Evolutionary conservation across 2,329 filamentous ascomycete species (phyloP), one percentile per base, ranked within the genome.

Genomic region (Penicillium sp.): DNA sequence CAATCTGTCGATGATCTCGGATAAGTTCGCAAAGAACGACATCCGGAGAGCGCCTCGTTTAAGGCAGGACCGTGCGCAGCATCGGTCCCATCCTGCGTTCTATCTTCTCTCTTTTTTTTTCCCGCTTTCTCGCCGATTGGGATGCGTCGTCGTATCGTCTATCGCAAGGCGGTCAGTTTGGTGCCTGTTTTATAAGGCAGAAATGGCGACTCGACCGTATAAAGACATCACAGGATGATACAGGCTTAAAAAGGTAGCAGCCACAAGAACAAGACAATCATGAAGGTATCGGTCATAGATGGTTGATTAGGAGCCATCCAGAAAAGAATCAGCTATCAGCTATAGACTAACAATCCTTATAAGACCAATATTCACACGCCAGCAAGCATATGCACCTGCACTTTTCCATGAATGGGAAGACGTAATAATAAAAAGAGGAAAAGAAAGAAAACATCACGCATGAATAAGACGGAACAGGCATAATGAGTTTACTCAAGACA

Each of bases 401-500:
- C 50, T 58, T 56, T 53, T 53, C 48, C 45, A 48, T 48, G 55
- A 41, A 55, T 16, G 39, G 42, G 41, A 25, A 31, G 33, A 33
- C 31, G 33, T 25, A 44, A 38, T 46, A 40, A 44, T 46, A 35
- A 50, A 46, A 36, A 27, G 25, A 27, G 25, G 48, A 49, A 44
- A 40, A 43, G 51, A 54, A 49, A 41, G 33, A 49, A 47, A 55
- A 54, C 50, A 54, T 58, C 58, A 59, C 53, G 56, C 56, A 54
- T 60, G 53, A 60, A 44, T 44, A 54, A 55, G 52, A 55, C 45
- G 55, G 50, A 57, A 43, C 42, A 55, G 54, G 57, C 58, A 59
- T 63, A 51, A 59, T 55, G 48, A 58, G 55, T 56, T 57, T 53
- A 64, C 62, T 59, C 57, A 67, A 64, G 50, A 62, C 58, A 63